Percentiles rank a stretch among this genome's conserved stretches.
Evolutionary conservation across 345 rosid genomes (phyloP).

Genomic region (Camelina sativa): DNA sequence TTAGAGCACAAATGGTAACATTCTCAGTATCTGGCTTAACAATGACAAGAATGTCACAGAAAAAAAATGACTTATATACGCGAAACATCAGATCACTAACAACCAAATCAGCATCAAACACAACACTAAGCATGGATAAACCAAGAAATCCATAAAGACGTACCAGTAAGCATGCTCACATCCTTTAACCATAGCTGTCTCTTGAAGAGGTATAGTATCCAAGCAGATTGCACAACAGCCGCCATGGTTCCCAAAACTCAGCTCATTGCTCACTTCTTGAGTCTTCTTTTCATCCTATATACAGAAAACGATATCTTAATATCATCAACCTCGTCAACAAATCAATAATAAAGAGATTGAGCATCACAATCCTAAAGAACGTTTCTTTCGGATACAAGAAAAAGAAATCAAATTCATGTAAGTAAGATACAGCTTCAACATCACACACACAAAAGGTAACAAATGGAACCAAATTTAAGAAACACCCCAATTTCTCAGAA

Average conservation of each 20-base stretch:
- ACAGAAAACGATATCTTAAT: conserved; percentile 7
- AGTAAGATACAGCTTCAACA: neutral
- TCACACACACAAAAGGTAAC: neutral
- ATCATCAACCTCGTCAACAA: neutral
- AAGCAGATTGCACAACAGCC: conserved; percentile 89
- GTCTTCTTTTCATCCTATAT: conserved; percentile 54
- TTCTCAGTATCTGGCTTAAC: neutral
- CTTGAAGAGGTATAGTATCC: conserved; percentile 79
- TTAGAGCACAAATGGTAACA: neutral
- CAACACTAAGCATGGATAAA: no score
- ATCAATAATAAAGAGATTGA: neutral
- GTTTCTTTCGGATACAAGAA: neutral
- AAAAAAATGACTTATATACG: neutral
- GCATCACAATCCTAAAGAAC: neutral
- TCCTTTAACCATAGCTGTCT: conserved; percentile 89
- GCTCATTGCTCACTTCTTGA: conserved; percentile 38
- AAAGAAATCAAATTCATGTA: neutral
- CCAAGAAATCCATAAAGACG: conserved; percentile 35
- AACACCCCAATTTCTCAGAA: neutral
- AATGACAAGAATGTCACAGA: neutral
- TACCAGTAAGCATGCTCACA: conserved; percentile 99
- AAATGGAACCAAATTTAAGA: neutral
- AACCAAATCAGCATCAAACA: neutral
- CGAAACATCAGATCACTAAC: conserved; percentile 14
- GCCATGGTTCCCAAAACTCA: conserved; percentile 62